phyloP scores from a whole-genome alignment of 768 basidiomycete genomes.

The Agaricus subrufescens region DNA sequence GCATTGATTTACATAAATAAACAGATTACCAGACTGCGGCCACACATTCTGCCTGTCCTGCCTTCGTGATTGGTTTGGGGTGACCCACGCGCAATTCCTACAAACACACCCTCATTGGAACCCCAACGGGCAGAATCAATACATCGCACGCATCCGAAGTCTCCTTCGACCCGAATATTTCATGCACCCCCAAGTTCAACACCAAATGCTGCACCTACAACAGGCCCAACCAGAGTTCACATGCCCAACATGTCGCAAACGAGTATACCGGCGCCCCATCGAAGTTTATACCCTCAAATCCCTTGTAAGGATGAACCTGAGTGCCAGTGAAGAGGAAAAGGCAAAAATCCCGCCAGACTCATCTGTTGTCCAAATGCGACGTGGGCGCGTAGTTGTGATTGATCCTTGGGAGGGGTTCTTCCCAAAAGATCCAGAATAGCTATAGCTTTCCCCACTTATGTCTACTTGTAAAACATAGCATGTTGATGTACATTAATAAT shows the following conservation, averaged over 20 bases:
- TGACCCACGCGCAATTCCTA: conserved; percentile 45
- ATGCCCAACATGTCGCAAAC: conserved; percentile 62
- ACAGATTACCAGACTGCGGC: conserved; percentile 60
- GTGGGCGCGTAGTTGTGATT: conserved; percentile 3
- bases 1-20: neutral
- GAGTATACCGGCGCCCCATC: conserved; percentile 43
- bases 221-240: conserved; percentile 49
- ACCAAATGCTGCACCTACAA: conserved; percentile 20
- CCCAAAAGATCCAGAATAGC: conserved; percentile 13
- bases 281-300: conserved; percentile 62
- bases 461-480: neutral
- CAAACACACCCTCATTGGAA: conserved; percentile 41
- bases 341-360: conserved; percentile 35
- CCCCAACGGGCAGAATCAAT: conserved; percentile 14
- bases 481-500: conserved; percentile 1
- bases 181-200: conserved; percentile 21
- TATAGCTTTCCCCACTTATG: neutral
- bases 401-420: conserved; percentile 49
- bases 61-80: conserved; percentile 50
- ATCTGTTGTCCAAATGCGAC: conserved; percentile 12
- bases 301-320: conserved; percentile 46
- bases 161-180: conserved; percentile 7
- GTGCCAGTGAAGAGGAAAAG: conserved; percentile 28
- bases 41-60: conserved; percentile 67
- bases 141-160: conserved; percentile 11